These are phyloP conservation scores for Amniculicola lignicola DNA, from an alignment of 495 filamentous ascomycete species.

Conservation along the genomic window DNA sequence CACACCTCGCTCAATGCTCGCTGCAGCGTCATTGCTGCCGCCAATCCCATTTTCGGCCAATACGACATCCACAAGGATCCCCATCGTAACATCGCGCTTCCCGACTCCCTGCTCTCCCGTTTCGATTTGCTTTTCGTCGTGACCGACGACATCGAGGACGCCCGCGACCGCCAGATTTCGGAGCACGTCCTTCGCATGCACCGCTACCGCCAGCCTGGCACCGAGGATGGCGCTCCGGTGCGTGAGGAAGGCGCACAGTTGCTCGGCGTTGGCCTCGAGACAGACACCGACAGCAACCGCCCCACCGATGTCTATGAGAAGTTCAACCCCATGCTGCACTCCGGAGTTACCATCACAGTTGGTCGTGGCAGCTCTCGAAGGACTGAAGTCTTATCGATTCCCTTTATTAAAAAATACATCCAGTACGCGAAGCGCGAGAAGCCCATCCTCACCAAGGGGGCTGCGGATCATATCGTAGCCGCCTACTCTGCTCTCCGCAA, in stretches of 20 bases:
- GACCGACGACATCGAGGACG: slow-evolving; percentile 95
- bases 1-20: slow-evolving; percentile 96
- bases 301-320: slow-evolving; percentile 94
- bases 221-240: slow-evolving; percentile 92
- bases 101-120: slow-evolving; percentile 95
- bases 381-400: slow-evolving; percentile 90
- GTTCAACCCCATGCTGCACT: slow-evolving; percentile 92
- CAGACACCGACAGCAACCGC: slow-evolving; percentile 63
- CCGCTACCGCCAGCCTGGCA: slow-evolving; percentile 87
- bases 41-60: slow-evolving; percentile 96
- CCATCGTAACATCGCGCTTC: slow-evolving; percentile 96
- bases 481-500: slow-evolving; percentile 95
- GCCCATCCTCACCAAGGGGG: slow-evolving; percentile 87
- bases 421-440: slow-evolving; percentile 95
- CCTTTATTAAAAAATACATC: slow-evolving; percentile 99
- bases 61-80: slow-evolving; percentile 99
- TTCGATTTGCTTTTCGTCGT: slow-evolving; percentile 98
- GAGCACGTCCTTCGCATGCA: slow-evolving; percentile 99
- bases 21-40: slow-evolving; percentile 94
- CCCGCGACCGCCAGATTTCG: slow-evolving; percentile 83
- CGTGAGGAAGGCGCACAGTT: slow-evolving; percentile 82
- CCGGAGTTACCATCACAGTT: slow-evolving; percentile 74
- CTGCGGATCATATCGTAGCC: slow-evolving; percentile 84
- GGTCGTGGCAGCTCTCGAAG: slow-evolving; percentile 71
- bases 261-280: slow-evolving; percentile 83